Conservation (phyloP, 2,329 filamentous ascomycete genomes). For the Lasiodiplodia theobromae region DNA sequence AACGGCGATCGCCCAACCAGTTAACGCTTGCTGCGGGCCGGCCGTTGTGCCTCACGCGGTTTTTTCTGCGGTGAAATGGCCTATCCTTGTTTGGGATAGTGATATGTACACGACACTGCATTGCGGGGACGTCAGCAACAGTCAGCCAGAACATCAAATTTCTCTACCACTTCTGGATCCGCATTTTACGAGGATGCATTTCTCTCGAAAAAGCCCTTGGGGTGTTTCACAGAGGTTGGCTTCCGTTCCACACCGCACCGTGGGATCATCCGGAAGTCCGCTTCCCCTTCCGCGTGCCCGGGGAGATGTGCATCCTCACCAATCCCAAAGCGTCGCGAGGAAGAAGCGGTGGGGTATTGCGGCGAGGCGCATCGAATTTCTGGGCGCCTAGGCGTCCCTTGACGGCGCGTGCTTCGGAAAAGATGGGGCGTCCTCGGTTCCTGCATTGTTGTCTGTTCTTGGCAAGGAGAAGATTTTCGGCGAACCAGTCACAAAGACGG, state of each 20-base stretch:
- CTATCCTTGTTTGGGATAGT: neutral
- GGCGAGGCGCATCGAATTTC: slow-evolving; percentile 3
- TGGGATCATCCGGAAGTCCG: neutral
- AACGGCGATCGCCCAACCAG: neutral
- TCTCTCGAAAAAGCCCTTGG: neutral
- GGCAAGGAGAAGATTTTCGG: slow-evolving; percentile 4
- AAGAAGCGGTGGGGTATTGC: neutral
- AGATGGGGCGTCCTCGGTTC: slow-evolving; percentile 23
- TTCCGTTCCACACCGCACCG: neutral
- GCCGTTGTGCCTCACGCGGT: neutral
- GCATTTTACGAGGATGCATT: neutral
- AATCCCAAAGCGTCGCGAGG: neutral
- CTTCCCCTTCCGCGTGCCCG: neutral
- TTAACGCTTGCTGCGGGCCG: neutral
- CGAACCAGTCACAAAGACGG: neutral
- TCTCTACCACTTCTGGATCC: neutral
- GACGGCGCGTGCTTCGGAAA: neutral
- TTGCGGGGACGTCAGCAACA: neutral
- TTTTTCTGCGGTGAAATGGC: neutral
- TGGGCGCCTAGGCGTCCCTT: neutral
- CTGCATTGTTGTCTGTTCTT: neutral
- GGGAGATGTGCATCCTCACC: neutral
- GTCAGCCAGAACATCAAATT: neutral
- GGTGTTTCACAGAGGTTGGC: neutral
- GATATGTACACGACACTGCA: neutral